Base-by-base conservation (phyloP, 257 asterid species). In the Pogostemon cablin region DNA sequence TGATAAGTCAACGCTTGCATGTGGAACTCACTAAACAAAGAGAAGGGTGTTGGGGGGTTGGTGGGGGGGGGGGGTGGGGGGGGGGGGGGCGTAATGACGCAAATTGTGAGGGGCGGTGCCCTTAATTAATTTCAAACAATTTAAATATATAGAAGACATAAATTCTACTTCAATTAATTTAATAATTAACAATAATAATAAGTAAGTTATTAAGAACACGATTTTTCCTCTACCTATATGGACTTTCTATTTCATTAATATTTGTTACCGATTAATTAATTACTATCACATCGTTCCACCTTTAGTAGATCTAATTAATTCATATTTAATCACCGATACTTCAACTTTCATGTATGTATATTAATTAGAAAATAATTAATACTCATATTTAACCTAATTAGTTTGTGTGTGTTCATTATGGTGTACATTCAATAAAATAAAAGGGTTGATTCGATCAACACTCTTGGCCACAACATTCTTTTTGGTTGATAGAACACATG, bases 1-100 rank as follows among this genome's bases (percentile, higher is more conserved):
- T 72, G 63, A 71, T n/a, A 76, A 79, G 82, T 82, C 86, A 85
- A 82, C 85, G 75, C 60, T 59, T 57, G 80, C 91, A 87, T 79
- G 91, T 87, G 91, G 79, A 73, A 79, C 74, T 58, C 44, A 53
- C 20, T 59, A 53, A 60, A 77, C 34, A 67, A 64, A 48, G 35
- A 20, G 25, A 20, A 20, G 25, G 25, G 25, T 20, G 25, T 20
- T 20, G 1, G 17, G 17, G 17, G 17, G 17, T 15, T 15, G 17
- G 17, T 15, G 25, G 1, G 25, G 25, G 25, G 25, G 25, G 25
- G 25, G 25, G 25, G 25, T 0, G 25, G 25, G 25, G 25, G 25
- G 25, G 25, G 25, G 25, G 37, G 9, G 49, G 35, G 32, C 6
- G 6, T 5, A 48, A 41, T 9, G 40, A 50, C 7, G 11, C 68